Percentiles rank a stretch among this genome's conserved stretches.
These are phyloP conservation scores for Auxenochlorella pyrenoidosa DNA, from an alignment of 139 green algal species.

Conservation along the genomic window DNA sequence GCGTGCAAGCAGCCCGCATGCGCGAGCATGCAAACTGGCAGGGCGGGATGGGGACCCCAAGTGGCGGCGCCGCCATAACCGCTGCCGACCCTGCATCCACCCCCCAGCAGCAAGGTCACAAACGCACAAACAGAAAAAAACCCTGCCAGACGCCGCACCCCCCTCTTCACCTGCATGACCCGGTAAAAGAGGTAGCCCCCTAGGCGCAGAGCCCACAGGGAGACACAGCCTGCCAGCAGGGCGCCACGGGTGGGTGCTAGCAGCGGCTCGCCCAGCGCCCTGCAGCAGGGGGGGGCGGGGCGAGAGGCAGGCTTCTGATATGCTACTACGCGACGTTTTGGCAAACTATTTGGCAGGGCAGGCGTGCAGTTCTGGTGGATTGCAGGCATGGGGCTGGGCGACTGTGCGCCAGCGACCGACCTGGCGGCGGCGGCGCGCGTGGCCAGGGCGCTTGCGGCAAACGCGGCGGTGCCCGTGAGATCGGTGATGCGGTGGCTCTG, in stretches of 20 bases:
- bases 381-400: neutral
- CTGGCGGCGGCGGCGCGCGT: conserved; percentile 26
- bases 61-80: too few relatives aligned
- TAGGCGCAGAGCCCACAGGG: conserved; percentile 53
- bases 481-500: conserved; percentile 55
- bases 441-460: conserved; percentile 37
- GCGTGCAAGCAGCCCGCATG: too few relatives aligned
- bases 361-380: neutral
- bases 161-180: conserved; percentile 28
- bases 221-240: conserved; percentile 48
- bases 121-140: too few relatives aligned
- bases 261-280: conserved; percentile 8
- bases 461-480: conserved; percentile 50
- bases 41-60: too few relatives aligned
- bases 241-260: conserved; percentile 35
- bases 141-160: neutral
- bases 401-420: neutral
- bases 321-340: neutral
- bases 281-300: neutral
- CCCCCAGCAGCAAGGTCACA: too few relatives aligned
- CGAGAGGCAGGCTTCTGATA: neutral
- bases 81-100: too few relatives aligned
- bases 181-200: conserved; percentile 56
- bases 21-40: too few relatives aligned
- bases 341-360: neutral